Conservation (phyloP, 2,329 filamentous ascomycete species). For the Epichloe sp. region DNA sequence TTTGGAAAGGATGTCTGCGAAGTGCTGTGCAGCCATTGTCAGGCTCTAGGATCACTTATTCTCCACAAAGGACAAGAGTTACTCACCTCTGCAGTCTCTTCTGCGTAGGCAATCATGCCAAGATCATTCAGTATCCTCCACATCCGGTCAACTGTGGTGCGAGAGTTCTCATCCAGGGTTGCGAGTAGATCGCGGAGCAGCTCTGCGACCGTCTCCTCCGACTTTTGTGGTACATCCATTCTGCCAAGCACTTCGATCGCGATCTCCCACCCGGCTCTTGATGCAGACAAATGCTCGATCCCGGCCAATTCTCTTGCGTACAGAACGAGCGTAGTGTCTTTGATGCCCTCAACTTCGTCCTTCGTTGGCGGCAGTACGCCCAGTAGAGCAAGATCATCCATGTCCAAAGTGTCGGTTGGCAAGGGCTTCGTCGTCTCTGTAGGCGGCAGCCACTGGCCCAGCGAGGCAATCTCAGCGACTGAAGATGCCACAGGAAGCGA, state of each 20-base stretch:
- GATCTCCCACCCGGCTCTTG: slow-evolving; percentile 74
- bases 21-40: slow-evolving; percentile 33
- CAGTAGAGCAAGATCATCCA: slow-evolving; percentile 75
- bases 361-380: slow-evolving; percentile 49
- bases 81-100: slow-evolving; percentile 69
- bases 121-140: slow-evolving; percentile 66
- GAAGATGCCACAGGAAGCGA: slow-evolving; percentile 68
- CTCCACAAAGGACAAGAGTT: neutral
- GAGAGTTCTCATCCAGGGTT: slow-evolving; percentile 49
- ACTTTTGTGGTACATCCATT: slow-evolving; percentile 58
- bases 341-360: slow-evolving; percentile 50
- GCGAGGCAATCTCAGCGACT: slow-evolving; percentile 70
- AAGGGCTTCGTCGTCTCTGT: slow-evolving; percentile 28
- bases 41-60: slow-evolving; percentile 10
- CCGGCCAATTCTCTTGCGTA: slow-evolving; percentile 60
- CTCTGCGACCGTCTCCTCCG: slow-evolving; percentile 60
- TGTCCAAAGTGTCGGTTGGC: slow-evolving; percentile 55
- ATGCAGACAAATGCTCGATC: slow-evolving; percentile 33
- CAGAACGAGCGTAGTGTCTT: slow-evolving; percentile 63
- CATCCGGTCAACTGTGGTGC: slow-evolving; percentile 65
- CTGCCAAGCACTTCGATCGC: slow-evolving; percentile 72
- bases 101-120: slow-evolving; percentile 65
- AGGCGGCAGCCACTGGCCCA: slow-evolving; percentile 66
- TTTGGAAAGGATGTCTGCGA: slow-evolving; percentile 63
- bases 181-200: slow-evolving; percentile 56